Percentiles rank a stretch among this genome's conserved stretches.
These are phyloP conservation scores for Piromyces sp. DNA, from an alignment of 192 early-diverging fungal genomes.

Conservation along the genomic window DNA sequence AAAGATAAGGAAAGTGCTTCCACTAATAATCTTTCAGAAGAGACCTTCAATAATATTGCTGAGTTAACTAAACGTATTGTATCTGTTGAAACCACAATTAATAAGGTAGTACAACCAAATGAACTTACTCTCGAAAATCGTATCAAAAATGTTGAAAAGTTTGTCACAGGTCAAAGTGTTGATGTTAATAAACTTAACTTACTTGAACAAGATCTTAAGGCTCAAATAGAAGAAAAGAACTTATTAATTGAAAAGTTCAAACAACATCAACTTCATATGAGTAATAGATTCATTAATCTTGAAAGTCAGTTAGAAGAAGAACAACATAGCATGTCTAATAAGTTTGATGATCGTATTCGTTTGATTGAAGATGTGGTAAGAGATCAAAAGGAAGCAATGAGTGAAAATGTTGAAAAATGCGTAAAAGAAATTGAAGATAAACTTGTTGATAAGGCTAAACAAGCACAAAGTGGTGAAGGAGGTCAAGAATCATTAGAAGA, in stretches of 20 bases:
- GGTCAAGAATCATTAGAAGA: not conserved
- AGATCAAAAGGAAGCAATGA: not conserved
- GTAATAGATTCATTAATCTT: not conserved
- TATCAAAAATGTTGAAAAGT: not conserved
- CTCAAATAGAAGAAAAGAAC: not conserved
- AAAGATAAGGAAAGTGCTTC: not conserved
- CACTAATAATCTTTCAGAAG: not conserved
- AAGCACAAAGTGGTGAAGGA: not conserved
- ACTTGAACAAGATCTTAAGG: not conserved
- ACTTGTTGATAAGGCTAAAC: not conserved
- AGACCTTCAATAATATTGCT: not conserved
- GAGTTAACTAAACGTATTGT: not conserved
- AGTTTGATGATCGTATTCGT: not conserved
- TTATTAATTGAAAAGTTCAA: not conserved
- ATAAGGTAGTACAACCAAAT: not conserved
- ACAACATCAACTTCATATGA: not conserved
- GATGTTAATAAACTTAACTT: not conserved
- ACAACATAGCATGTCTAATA: not conserved
- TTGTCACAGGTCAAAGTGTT: not conserved
- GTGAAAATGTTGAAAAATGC: not conserved
- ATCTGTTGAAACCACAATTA: not conserved
- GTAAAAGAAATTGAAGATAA: not conserved
- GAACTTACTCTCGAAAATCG: not conserved
- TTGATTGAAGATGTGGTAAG: not conserved
- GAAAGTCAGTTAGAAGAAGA: not conserved